A percentile compares a stretch with the other conserved stretches of the same genome.
These are phyloP conservation scores for Verticillium alfalfae DNA, from an alignment of 2,329 filamentous ascomycete genomes.

Conservation along the genomic window DNA sequence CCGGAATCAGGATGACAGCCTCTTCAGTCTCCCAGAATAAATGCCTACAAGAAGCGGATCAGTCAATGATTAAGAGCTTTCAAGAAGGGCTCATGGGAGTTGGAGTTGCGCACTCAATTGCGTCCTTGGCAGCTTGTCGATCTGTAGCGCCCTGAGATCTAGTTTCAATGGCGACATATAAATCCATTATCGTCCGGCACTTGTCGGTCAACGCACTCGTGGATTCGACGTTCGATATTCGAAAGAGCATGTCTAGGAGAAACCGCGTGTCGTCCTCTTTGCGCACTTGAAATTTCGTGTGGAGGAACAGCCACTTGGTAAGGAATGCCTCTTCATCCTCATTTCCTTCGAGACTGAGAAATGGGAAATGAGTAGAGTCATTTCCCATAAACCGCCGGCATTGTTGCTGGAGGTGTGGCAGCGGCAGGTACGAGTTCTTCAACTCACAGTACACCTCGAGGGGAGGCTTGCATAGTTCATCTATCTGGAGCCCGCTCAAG, in stretches of 20 bases:
- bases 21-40: background rate
- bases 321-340: background rate
- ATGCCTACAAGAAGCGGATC: background rate
- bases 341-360: slow-evolving; percentile 2
- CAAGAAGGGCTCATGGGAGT: background rate
- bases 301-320: slow-evolving; percentile 5
- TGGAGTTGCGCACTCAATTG: background rate
- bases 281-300: slow-evolving; percentile 1
- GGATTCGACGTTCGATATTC: background rate
- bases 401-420: background rate
- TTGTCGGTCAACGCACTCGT: background rate
- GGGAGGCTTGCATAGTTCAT: background rate
- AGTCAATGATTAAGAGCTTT: background rate
- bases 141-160: background rate
- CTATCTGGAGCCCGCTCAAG: background rate
- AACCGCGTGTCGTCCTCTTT: slow-evolving; percentile 1
- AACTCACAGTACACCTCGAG: background rate
- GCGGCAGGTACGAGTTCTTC: slow-evolving; percentile 1
- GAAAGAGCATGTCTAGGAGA: slow-evolving; percentile 1
- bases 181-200: background rate
- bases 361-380: slow-evolving; percentile 3
- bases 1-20: background rate
- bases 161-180: background rate
- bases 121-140: background rate
- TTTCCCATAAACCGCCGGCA: background rate